Base-by-base conservation (phyloP, 306 rosid species). In the Acacia melanoxylon region DNA sequence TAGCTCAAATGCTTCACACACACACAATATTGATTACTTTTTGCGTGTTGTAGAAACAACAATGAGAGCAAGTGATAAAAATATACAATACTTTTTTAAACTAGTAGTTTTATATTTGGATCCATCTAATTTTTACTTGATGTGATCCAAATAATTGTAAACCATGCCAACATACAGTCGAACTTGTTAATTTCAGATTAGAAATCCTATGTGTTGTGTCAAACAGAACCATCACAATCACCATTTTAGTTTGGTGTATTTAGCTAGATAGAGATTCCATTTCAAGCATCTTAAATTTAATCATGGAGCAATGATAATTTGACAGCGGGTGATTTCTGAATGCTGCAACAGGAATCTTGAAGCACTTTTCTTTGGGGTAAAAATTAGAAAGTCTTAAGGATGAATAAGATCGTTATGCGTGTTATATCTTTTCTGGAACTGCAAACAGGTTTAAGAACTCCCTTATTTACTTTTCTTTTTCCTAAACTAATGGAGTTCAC, bases 291-390 rank as follows among this genome's bases (percentile, higher is more conserved):
- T 79, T 69, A 44, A 25, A 49, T 80, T 58, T 59, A 75, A 68
- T 72, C 42, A 27, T 44, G 73, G 56, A 75, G 80, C n/a, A 24
- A 29, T 65, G n/a, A 41, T 29, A 79, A 45, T 66, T 24, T 35
- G 65, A 73, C 33, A 19, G 62, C 62, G 4, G 29, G 5, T 42
- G 54, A 69, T 22, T 74, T 84, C 75, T 40, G n/a, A 31, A 67
- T 68, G 75, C 68, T 78, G 63, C 62, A 56, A 56, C 29, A 25
- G 46, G 37, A 56, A 52, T 40, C 68, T 67, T 79, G 86, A 41
- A 72, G 44, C 51, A 56, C 74, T 66, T 33, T 54, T 72, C 41
- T 37, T 37, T 37, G 7, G 41, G 1, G 41, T 37, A 6, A 37
- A 37, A 37, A 37, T 0, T 37, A 37, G 41, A 37, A 37, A 37